These are phyloP conservation scores for Agaricus blazei DNA, from an alignment of 768 basidiomycete species.

Conservation along the genomic window DNA sequence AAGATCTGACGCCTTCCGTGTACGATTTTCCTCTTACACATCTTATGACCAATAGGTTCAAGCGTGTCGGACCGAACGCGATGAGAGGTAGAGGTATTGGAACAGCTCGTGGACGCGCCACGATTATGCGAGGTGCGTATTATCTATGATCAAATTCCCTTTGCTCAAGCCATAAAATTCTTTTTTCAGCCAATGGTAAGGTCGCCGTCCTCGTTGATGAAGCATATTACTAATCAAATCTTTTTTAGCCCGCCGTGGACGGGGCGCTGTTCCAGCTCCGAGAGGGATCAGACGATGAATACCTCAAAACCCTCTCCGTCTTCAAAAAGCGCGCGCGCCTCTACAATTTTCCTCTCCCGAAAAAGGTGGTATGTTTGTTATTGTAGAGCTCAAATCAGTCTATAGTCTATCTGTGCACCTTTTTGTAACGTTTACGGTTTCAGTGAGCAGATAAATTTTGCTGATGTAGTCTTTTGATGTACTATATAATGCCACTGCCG, in stretches of 20 bases:
- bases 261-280: slow-evolving; percentile 66
- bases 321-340: background rate
- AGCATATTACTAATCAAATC: background rate
- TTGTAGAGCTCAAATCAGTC: too few relatives aligned
- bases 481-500: too few relatives aligned
- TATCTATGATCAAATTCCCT: background rate
- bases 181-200: slow-evolving; percentile 68
- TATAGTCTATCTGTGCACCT: too few relatives aligned
- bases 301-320: background rate
- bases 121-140: slow-evolving; percentile 90
- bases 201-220: background rate
- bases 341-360: too few relatives aligned
- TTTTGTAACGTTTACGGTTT: too few relatives aligned
- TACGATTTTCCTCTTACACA: too few relatives aligned
- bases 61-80: slow-evolving; percentile 95
- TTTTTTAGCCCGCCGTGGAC: slow-evolving; percentile 74
- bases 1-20: slow-evolving; percentile 3
- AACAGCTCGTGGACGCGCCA: slow-evolving; percentile 96
- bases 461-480: too few relatives aligned
- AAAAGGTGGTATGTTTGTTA: too few relatives aligned
- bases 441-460: too few relatives aligned
- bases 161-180: background rate
- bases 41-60: slow-evolving; percentile 71
- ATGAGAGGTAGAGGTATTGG: slow-evolving; percentile 99
- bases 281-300: slow-evolving; percentile 79